Evolutionary conservation across 2,329 filamentous ascomycete genomes (phyloP), one percentile per base, ranked within the genome.

Genomic region (Pseudocercospora fuligena): DNA sequence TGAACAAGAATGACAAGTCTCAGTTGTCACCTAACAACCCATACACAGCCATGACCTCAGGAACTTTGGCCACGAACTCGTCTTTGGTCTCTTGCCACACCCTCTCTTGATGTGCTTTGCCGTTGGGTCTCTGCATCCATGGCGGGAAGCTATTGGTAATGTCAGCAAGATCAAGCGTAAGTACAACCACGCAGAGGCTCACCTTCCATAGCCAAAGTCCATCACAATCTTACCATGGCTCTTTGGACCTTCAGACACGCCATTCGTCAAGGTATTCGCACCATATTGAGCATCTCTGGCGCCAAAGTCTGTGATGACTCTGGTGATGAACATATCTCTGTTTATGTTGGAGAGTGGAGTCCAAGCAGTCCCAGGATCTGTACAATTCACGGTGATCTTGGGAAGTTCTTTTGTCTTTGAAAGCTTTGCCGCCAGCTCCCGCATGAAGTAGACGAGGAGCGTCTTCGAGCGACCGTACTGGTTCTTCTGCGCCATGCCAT

Each of bases 401-500:
- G 54, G 46, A 27, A 64, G 36, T 2, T 33, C 51, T 16, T 61
- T 33, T 4, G 49, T 25, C 16, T 53, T 29, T 14, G 43, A 46
- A 19, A 59, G 19, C 19, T 61, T 56, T 31, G 65, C 40, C 2
- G 65, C 62, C 7, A 67, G 62, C 33, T 65, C 65, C 11, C 62
- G 65, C 16, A 63, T 54, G 33, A 67, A 67, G 62, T 67, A 67
- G 9, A 67, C 49, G 7, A 67, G 62, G 4, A 64, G 31, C 2
- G 27, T 51, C 46, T 67, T 67, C 1, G 65, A 67, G 3, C 63
- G 61, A 11, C 65, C 65, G 51, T 67, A 67, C 36, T 65, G 61
- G 49, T 65, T 59, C 46, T 54, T 60, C 49, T 67, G 65, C 16
- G 51, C 40, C 62, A 67, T 49, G 33, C 65, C 62, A 23, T 64